Conservation (phyloP, 768 basidiomycete species). For the Harrya chromipes region DNA sequence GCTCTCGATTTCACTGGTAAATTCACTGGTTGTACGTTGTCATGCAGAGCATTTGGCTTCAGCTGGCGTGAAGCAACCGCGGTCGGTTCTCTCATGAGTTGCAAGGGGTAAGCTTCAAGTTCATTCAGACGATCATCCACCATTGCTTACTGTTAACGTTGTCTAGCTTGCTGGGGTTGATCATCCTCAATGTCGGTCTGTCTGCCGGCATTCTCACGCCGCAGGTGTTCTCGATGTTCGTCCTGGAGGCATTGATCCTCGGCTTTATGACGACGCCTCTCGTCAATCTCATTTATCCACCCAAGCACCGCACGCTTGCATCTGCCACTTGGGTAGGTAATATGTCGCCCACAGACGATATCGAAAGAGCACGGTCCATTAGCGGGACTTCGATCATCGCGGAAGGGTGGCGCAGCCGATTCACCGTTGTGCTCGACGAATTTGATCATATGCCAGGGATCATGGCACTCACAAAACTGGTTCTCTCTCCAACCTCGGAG, state of each 20-base stretch:
- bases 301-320: slow-evolving; percentile 49
- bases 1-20: slow-evolving; percentile 84
- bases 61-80: slow-evolving; percentile 77
- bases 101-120: slow-evolving; percentile 85
- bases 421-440: slow-evolving; percentile 88
- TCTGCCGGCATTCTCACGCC: slow-evolving; percentile 70
- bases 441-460: slow-evolving; percentile 84
- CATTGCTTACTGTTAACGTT: slow-evolving; percentile 2
- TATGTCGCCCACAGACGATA: slow-evolving; percentile 19
- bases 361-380: slow-evolving; percentile 25
- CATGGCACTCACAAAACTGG: slow-evolving; percentile 86
- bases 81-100: slow-evolving; percentile 92
- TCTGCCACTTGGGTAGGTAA: slow-evolving; percentile 12
- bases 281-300: slow-evolving; percentile 69
- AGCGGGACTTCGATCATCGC: slow-evolving; percentile 5
- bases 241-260: slow-evolving; percentile 75
- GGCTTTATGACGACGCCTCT: slow-evolving; percentile 87
- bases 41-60: slow-evolving; percentile 70
- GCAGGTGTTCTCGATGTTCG: slow-evolving; percentile 92
- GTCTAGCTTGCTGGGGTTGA: slow-evolving; percentile 83
- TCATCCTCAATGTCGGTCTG: slow-evolving; percentile 93
- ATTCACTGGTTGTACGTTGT: slow-evolving; percentile 76
- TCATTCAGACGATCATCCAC: not conserved
- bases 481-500: slow-evolving; percentile 41
- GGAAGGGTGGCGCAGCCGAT: slow-evolving; percentile 47